phyloP scores from a whole-genome alignment of 306 rosid genomes.

The Clitoria ternatea region DNA sequence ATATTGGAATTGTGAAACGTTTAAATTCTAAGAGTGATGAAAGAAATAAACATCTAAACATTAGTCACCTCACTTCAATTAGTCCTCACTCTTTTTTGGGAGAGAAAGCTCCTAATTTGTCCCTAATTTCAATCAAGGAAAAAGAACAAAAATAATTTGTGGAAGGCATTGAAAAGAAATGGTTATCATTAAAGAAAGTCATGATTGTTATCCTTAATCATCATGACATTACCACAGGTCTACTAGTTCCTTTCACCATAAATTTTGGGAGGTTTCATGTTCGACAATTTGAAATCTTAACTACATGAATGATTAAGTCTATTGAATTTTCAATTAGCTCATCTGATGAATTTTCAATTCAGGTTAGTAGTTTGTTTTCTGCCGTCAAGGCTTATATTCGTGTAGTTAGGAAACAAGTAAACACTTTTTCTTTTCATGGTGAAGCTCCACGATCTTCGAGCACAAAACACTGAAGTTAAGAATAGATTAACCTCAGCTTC shows the following conservation, averaged over 20 bases:
- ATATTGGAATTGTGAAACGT: no score
- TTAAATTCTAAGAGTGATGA: no score
- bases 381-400: neutral
- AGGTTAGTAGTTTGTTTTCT: neutral
- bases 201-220: conserved; percentile 12
- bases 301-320: conserved; percentile 6
- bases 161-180: neutral
- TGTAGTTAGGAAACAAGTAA: neutral
- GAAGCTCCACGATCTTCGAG: no score
- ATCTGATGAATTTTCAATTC: neutral
- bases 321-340: neutral
- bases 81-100: neutral
- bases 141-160: neutral
- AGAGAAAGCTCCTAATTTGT: neutral
- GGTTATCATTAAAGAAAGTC: neutral
- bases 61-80: neutral
- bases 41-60: neutral
- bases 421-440: no score
- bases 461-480: no score
- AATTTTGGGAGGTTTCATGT: neutral
- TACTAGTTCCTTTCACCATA: neutral
- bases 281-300: neutral
- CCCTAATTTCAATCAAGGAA: neutral
- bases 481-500: no score
- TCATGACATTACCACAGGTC: conserved; percentile 10